These are phyloP conservation scores for Penicillium sp. DNA, from an alignment of 2,329 filamentous ascomycete genomes.

Conservation along the genomic window DNA sequence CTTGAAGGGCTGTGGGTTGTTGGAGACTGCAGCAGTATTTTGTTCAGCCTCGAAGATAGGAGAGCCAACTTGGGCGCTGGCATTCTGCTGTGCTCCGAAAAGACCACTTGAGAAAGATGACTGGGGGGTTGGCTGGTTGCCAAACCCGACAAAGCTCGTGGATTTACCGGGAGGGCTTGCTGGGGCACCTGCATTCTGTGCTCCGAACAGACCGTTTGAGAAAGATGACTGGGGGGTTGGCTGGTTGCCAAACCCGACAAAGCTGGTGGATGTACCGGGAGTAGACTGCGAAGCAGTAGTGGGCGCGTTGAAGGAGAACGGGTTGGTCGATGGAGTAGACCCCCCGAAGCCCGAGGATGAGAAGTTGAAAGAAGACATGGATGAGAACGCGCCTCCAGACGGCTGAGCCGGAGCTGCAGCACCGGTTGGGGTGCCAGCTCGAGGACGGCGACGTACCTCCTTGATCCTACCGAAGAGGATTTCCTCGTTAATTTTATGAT, in stretches of 20 bases:
- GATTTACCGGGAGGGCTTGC: background rate
- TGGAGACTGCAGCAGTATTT: background rate
- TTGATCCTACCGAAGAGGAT: constrained; percentile 25
- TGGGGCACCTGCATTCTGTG: constrained; percentile 6
- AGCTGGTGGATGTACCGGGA: constrained; percentile 4
- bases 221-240: constrained; percentile 8
- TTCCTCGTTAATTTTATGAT: background rate
- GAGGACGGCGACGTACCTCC: constrained; percentile 19
- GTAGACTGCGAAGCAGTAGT: constrained; percentile 7
- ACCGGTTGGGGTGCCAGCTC: constrained; percentile 15
- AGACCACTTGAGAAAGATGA: constrained; percentile 9
- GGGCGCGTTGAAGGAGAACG: constrained; percentile 13
- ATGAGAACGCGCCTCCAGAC: constrained; percentile 9
- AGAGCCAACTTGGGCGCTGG: constrained; percentile 2
- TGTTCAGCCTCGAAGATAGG: constrained; percentile 8
- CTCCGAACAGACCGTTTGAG: constrained; percentile 13
- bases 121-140: constrained; percentile 7
- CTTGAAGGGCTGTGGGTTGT: constrained; percentile 8
- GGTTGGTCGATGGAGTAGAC: constrained; percentile 13
- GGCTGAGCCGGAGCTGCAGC: constrained; percentile 7
- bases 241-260: constrained; percentile 12
- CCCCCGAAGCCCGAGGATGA: constrained; percentile 6
- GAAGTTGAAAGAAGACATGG: constrained; percentile 16
- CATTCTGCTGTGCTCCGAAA: constrained; percentile 12
- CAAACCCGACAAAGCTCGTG: constrained; percentile 12